Evolutionary conservation across 768 basidiomycete species (phyloP).

Genomic region (Pisolithus marmoratus): DNA sequence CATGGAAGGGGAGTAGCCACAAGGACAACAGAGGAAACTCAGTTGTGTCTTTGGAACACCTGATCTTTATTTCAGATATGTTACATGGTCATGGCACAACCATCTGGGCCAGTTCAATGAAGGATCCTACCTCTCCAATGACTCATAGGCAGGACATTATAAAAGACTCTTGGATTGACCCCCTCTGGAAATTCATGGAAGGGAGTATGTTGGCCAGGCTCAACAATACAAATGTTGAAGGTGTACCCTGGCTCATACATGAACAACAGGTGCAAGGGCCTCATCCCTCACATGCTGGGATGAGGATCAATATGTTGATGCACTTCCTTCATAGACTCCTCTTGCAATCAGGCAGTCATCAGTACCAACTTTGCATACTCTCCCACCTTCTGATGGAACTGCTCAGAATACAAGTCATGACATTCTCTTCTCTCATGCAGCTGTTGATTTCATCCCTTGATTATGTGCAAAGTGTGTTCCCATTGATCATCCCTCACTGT

Average conservation of each 20-base stretch:
- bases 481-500: background rate
- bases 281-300: background rate
- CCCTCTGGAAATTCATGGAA: background rate
- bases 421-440: background rate
- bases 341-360: background rate
- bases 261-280: background rate
- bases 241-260: background rate
- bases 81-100: slow-evolving; percentile 4
- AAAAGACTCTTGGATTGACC: slow-evolving; percentile 6
- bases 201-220: slow-evolving; percentile 2
- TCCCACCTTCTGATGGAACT: background rate
- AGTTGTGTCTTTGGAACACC: background rate
- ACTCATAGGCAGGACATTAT: background rate
- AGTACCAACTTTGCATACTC: background rate
- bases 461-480: background rate
- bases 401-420: background rate
- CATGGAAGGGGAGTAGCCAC: background rate
- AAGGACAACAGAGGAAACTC: too few species aligned
- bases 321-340: background rate
- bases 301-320: background rate
- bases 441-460: slow-evolving; percentile 4
- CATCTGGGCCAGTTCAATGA: background rate
- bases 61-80: background rate
- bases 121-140: background rate
- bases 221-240: background rate